These are phyloP conservation scores for Petunia secreta DNA, from an alignment of 257 asterid species.

Conservation along the genomic window DNA sequence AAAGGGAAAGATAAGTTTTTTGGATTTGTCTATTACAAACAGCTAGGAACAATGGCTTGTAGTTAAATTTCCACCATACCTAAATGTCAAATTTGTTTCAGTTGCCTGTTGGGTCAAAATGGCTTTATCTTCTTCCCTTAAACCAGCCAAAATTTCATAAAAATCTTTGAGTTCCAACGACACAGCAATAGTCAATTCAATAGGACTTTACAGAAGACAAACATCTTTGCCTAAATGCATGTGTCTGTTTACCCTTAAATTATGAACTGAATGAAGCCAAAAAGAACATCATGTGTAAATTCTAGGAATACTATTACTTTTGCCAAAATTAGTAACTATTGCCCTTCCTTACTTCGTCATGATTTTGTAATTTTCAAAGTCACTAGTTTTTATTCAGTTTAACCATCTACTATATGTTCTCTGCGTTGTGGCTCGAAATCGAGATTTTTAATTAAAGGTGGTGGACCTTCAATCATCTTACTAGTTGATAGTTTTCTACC, in stretches of 20 bases:
- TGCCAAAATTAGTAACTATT: not conserved
- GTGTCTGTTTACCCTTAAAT: not conserved
- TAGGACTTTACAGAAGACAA: not conserved
- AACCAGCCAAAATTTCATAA: not conserved
- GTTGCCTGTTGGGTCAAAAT: conserved; percentile 17
- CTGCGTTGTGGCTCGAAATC: no score
- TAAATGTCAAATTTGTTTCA: not conserved
- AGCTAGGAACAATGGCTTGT: not conserved
- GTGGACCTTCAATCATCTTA: no score
- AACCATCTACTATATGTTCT: no score
- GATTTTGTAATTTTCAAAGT: not conserved
- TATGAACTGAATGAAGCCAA: conserved; percentile 1
- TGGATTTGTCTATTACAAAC: conserved; percentile 24
- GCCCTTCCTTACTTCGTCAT: not conserved
- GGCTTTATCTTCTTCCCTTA: not conserved
- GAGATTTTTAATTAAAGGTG: no score
- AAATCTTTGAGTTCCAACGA: not conserved
- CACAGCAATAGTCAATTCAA: not conserved
- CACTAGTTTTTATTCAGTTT: no score
- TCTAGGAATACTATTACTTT: not conserved
- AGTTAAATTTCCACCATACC: conserved; percentile 16
- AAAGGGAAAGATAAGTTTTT: not conserved
- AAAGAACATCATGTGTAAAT: not conserved
- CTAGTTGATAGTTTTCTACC: no score
- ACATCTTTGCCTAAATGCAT: not conserved